A percentile compares a stretch with the other conserved stretches of the same genome.
These are phyloP conservation scores for Rhodosorus marinus DNA, from an alignment of 23 red algal species.

Conservation along the genomic window DNA sequence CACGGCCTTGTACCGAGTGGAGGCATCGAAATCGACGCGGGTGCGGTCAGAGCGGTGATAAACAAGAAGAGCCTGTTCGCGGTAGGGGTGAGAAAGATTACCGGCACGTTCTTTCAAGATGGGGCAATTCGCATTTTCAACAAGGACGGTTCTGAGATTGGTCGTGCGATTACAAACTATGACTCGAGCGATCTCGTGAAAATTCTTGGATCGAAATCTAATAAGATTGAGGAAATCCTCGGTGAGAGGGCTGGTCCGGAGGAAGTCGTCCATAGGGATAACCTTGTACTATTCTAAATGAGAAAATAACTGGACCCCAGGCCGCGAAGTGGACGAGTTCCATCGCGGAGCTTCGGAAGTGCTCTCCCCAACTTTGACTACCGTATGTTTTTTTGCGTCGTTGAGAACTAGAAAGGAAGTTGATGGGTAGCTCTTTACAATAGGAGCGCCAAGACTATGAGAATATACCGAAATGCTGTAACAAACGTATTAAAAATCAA, in stretches of 20 bases:
- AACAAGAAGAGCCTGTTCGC: slow-evolving; percentile 33
- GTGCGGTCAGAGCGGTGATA: slow-evolving; percentile 18
- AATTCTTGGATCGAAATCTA: slow-evolving; percentile 30
- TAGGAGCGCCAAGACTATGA: too few relatives aligned
- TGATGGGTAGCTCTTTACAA: too few relatives aligned
- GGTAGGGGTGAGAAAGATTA: slow-evolving; percentile 22
- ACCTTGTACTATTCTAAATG: slow-evolving; percentile 35
- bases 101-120: slow-evolving; percentile 54
- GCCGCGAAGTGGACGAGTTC: too few relatives aligned
- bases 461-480: too few relatives aligned
- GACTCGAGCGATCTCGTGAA: slow-evolving; percentile 19
- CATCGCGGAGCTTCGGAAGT: too few relatives aligned
- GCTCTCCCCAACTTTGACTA: too few relatives aligned
- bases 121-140: slow-evolving; percentile 28
- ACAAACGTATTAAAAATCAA: too few relatives aligned
- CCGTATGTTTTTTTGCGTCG: too few relatives aligned
- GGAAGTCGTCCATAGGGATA: slow-evolving; percentile 49
- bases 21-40: slow-evolving; percentile 27
- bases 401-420: too few relatives aligned
- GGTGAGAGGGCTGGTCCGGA: slow-evolving; percentile 42
- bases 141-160: slow-evolving; percentile 39
- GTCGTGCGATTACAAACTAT: slow-evolving; percentile 56
- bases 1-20: slow-evolving; percentile 70
- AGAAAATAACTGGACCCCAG: too few relatives aligned
- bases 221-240: slow-evolving; percentile 18